phyloP scores from a whole-genome alignment of 2,329 filamentous ascomycete species.

The Aspergillus intermedius region DNA sequence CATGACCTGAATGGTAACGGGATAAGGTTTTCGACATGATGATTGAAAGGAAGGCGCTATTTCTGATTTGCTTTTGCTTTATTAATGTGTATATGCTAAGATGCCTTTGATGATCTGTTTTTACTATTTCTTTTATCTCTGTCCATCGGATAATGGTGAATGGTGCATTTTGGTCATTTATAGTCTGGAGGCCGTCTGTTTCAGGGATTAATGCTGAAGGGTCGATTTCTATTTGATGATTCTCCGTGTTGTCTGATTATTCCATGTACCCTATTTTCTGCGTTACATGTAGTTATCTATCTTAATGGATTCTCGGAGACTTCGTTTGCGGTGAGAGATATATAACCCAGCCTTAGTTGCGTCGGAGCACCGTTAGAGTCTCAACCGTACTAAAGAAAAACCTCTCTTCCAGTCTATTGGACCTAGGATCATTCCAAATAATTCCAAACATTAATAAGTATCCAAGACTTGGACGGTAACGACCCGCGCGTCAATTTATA shows the following conservation, averaged over 20 bases:
- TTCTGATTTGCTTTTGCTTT: slow-evolving; percentile 6
- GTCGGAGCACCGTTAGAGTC: no score
- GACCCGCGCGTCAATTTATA: slow-evolving; percentile 7
- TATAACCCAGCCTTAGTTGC: no score
- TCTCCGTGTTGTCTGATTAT: not conserved
- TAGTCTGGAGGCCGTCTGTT: not conserved
- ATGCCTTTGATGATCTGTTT: slow-evolving; percentile 8
- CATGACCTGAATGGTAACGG: not conserved
- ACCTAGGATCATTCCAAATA: no score
- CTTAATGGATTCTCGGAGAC: no score
- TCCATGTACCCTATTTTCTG: not conserved
- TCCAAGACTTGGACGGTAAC: not conserved
- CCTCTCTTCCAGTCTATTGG: no score
- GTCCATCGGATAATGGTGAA: not conserved
- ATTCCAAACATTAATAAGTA: not conserved
- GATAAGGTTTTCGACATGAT: slow-evolving; percentile 6
- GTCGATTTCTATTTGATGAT: not conserved
- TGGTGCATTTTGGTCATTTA: not conserved
- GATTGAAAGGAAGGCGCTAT: slow-evolving; percentile 3
- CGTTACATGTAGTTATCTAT: not conserved
- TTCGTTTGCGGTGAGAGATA: no score
- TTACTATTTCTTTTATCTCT: not conserved
- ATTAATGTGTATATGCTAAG: slow-evolving; percentile 11
- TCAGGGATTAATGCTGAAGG: not conserved
- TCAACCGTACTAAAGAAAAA: no score